Conservation (phyloP, 2,329 filamentous ascomycete genomes). For the Trichoderma sp. region DNA sequence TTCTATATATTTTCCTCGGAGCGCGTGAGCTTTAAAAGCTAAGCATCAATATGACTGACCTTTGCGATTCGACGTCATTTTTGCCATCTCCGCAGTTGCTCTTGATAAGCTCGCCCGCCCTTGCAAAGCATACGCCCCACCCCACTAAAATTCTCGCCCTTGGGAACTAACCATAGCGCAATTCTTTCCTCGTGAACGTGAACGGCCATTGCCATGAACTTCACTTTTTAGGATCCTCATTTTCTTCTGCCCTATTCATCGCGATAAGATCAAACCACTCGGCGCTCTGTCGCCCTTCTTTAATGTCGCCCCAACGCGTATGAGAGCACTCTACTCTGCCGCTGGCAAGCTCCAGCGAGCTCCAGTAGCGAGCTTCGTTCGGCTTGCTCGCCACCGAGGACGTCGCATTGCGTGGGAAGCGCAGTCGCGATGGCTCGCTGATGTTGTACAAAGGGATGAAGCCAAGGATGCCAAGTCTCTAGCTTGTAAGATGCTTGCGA, state of each 20-base stretch:
- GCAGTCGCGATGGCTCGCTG: slow-evolving; percentile 46
- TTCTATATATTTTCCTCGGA: background rate
- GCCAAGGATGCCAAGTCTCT: slow-evolving; percentile 24
- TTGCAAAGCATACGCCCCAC: slow-evolving; percentile 12
- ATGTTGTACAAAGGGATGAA: slow-evolving; percentile 25
- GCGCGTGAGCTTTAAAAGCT: background rate
- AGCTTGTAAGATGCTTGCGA: slow-evolving; percentile 37
- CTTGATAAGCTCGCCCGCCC: slow-evolving; percentile 8
- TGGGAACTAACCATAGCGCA: background rate
- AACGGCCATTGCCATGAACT: background rate
- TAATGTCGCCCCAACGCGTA: slow-evolving; percentile 29
- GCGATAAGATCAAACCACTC: background rate
- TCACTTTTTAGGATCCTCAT: background rate
- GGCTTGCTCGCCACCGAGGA: slow-evolving; percentile 47
- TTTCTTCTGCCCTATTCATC: background rate
- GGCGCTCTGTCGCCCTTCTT: slow-evolving; percentile 22
- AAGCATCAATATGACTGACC: background rate
- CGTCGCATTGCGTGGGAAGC: slow-evolving; percentile 36
- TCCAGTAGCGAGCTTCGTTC: slow-evolving; percentile 47
- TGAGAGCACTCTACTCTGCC: slow-evolving; percentile 32
- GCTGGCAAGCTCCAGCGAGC: slow-evolving; percentile 40
- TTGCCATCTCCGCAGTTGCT: slow-evolving; percentile 4
- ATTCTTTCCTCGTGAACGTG: background rate
- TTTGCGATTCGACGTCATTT: background rate
- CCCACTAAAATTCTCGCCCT: slow-evolving; percentile 16